Conservation (phyloP, 306 rosid genomes). For the Sesbania bispinosa region DNA sequence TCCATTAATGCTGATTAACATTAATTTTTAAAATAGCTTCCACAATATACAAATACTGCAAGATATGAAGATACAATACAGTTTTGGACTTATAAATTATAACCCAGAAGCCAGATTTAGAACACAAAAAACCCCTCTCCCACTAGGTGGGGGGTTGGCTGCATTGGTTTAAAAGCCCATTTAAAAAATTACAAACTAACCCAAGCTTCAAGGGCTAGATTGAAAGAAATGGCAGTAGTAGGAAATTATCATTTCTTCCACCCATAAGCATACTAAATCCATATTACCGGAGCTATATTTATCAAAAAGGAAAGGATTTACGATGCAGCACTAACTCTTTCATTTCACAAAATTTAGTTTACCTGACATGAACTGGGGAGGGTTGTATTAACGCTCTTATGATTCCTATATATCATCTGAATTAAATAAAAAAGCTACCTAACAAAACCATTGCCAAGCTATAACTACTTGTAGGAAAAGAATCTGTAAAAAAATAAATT, state of each 20-base stretch:
- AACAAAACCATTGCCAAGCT: not conserved
- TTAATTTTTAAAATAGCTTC: not conserved
- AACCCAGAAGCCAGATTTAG: not conserved
- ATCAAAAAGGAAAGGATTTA: not conserved
- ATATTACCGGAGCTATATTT: not conserved
- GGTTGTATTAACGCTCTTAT: not conserved
- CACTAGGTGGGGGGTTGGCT: not conserved
- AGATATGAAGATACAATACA: not conserved
- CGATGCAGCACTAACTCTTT: not conserved
- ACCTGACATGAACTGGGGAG: not conserved
- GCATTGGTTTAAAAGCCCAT: not conserved
- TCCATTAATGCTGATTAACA: not conserved
- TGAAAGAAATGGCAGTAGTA: not conserved
- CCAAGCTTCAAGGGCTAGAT: not conserved
- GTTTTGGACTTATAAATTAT: not conserved
- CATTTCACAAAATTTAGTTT: not conserved
- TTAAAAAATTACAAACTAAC: not conserved
- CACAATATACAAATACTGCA: not conserved
- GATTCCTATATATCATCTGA: not conserved
- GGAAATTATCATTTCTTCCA: not conserved
- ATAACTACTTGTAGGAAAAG: not conserved
- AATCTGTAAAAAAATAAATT: not conserved
- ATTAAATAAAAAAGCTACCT: not conserved
- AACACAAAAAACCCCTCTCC: not conserved
- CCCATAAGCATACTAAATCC: not conserved